phyloP scores from a whole-genome alignment of 208 protist species.

The Wallacemonas sp. region DNA sequence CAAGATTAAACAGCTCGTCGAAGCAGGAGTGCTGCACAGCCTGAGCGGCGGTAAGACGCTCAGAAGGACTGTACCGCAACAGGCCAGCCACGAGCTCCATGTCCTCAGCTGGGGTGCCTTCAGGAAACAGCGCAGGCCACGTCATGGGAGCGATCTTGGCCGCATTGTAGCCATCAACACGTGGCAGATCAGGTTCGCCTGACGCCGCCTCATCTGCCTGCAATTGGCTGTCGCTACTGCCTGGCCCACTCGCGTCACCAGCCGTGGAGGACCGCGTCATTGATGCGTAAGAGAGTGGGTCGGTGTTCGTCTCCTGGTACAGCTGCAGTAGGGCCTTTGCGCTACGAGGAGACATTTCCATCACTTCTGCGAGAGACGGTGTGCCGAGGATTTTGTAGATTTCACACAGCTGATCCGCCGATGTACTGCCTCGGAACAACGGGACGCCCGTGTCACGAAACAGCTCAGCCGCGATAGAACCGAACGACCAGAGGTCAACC shows the following conservation, averaged over 20 bases:
- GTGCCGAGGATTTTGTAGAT: slow-evolving; percentile 97
- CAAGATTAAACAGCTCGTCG: slow-evolving; percentile 82
- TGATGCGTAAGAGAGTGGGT: slow-evolving; percentile 15
- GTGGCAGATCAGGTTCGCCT: slow-evolving; percentile 56
- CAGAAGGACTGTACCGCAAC: slow-evolving; percentile 94
- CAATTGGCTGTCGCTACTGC: too few relatives aligned
- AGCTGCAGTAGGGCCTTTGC: slow-evolving; percentile 66
- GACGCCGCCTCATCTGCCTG: too few relatives aligned
- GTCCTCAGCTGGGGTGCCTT: slow-evolving; percentile 83
- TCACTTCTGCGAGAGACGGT: slow-evolving; percentile 90
- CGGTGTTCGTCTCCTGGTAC: slow-evolving; percentile 21
- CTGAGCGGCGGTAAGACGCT: slow-evolving; percentile 96
- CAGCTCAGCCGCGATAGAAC: slow-evolving; percentile 97
- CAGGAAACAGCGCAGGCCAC: slow-evolving; percentile 91
- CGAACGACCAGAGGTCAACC: slow-evolving; percentile 93
- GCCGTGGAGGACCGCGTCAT: not conserved
- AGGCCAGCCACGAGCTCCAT: slow-evolving; percentile 96
- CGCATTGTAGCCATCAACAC: slow-evolving; percentile 92
- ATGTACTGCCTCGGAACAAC: slow-evolving; percentile 92
- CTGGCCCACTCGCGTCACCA: too few relatives aligned
- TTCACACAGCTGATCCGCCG: slow-evolving; percentile 96
- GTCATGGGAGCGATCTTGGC: slow-evolving; percentile 95
- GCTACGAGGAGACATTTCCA: slow-evolving; percentile 96
- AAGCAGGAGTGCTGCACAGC: slow-evolving; percentile 99
- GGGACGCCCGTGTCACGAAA: slow-evolving; percentile 67